Evolutionary conservation across 495 filamentous ascomycete genomes (phyloP).

Genomic region (Aspergillus heteromorphus): DNA sequence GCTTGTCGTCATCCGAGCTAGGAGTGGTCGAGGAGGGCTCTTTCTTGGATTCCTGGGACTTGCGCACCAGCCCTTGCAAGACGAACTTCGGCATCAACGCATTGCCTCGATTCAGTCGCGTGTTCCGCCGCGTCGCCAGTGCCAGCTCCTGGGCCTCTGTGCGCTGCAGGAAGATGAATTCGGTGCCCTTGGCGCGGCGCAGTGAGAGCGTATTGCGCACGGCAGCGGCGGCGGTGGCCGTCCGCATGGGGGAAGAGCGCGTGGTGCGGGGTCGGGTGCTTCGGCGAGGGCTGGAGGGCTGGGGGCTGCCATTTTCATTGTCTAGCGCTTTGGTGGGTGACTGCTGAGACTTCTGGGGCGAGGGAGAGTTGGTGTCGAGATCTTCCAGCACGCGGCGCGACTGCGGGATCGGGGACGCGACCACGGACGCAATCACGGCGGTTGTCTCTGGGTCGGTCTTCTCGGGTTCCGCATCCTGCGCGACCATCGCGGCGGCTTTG

Average conservation of each 20-base stretch:
- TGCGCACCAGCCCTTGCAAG: slow-evolving; percentile 38
- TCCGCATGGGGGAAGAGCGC: slow-evolving; percentile 17
- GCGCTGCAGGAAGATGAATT: slow-evolving; percentile 51
- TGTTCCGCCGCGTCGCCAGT: slow-evolving; percentile 50
- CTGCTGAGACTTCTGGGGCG: slow-evolving; percentile 35
- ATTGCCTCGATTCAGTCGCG: slow-evolving; percentile 52
- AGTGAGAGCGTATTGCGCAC: slow-evolving; percentile 50
- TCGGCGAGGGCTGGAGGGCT: slow-evolving; percentile 33
- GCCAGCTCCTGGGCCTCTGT: slow-evolving; percentile 56
- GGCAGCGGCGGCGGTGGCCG: slow-evolving; percentile 15
- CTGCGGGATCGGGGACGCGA: slow-evolving; percentile 31
- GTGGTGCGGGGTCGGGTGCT: slow-evolving; percentile 36
- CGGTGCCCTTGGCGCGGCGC: slow-evolving; percentile 49
- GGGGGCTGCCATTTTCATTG: slow-evolving; percentile 17
- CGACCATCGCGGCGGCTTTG: slow-evolving; percentile 30
- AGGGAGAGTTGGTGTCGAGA: slow-evolving; percentile 51
- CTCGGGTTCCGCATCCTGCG: slow-evolving; percentile 22
- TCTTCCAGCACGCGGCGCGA: slow-evolving; percentile 47
- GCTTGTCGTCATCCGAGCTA: slow-evolving; percentile 2
- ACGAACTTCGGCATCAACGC: slow-evolving; percentile 41
- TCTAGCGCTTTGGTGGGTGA: slow-evolving; percentile 26
- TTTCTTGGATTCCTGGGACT: slow-evolving; percentile 8
- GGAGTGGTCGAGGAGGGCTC: not conserved
- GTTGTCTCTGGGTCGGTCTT: slow-evolving; percentile 11
- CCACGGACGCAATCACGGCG: slow-evolving; percentile 18